Conservation (phyloP, 2,329 filamentous ascomycete genomes). For the Stemphylium beticola region DNA sequence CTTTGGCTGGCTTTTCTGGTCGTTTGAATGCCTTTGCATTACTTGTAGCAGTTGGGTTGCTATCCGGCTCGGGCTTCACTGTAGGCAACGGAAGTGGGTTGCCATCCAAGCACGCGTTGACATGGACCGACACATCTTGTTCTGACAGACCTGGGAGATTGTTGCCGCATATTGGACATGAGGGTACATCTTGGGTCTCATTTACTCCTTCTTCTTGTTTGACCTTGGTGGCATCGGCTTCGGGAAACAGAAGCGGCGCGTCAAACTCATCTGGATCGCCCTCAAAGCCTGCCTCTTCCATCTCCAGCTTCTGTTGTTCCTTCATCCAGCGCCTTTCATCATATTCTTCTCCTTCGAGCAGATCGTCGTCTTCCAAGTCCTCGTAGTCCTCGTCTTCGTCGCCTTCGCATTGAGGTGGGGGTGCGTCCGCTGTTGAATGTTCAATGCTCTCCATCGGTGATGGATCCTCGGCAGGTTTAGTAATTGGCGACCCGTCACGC, state of each 20-base stretch:
- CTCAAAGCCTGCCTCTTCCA: conserved; percentile 56
- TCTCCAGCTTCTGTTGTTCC: conserved; percentile 65
- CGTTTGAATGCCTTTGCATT: conserved; percentile 66
- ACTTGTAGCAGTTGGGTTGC: conserved; percentile 13
- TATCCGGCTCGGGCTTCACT: conserved; percentile 15
- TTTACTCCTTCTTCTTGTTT: conserved; percentile 3
- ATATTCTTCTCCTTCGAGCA: conserved; percentile 61
- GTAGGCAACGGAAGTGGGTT: conserved; percentile 66
- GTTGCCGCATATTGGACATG: conserved; percentile 79
- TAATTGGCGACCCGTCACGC: conserved; percentile 18
- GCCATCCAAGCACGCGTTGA: conserved; percentile 92
- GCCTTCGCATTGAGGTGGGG: conserved; percentile 46
- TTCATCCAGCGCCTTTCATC: conserved; percentile 70
- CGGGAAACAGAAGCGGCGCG: conserved; percentile 41
- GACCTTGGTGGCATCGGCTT: conserved; percentile 21
- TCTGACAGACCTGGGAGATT: conserved; percentile 63
- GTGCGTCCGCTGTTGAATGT: conserved; percentile 7
- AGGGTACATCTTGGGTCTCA: conserved; percentile 34
- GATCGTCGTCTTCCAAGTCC: conserved; percentile 66
- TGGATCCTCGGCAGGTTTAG: conserved; percentile 31
- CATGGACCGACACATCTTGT: conserved; percentile 78
- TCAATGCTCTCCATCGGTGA: conserved; percentile 14
- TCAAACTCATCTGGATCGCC: conserved; percentile 62
- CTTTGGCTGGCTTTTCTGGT: conserved; percentile 70
- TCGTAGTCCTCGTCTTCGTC: conserved; percentile 61